Conservation (phyloP, 2,329 filamentous ascomycete species). For the Neofusicoccum kwambonambiense region DNA sequence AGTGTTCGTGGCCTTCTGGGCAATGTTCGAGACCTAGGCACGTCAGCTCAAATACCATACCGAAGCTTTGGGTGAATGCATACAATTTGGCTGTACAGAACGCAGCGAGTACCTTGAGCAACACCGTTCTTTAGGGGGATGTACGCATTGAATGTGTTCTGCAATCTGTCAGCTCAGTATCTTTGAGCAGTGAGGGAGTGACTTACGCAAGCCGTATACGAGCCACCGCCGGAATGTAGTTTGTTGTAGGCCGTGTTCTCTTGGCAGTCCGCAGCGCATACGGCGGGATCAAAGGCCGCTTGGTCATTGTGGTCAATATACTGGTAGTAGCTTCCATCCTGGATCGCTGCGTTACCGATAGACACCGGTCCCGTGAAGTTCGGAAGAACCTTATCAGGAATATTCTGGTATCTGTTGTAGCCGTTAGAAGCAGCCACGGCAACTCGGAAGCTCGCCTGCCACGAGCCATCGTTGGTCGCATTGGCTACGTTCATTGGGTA, state of each 20-base stretch:
- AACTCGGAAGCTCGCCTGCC: background rate
- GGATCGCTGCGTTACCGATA: conserved; percentile 27
- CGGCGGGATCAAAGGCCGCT: conserved; percentile 26
- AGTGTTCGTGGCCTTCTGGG: background rate
- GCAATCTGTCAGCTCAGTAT: background rate
- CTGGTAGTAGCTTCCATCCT: conserved; percentile 26
- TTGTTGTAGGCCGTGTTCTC: conserved; percentile 36
- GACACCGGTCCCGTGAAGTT: conserved; percentile 24
- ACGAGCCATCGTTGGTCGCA: conserved; percentile 1
- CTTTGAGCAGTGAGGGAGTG: background rate
- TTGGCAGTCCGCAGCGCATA: conserved; percentile 36
- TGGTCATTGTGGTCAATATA: conserved; percentile 31
- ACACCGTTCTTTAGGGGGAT: conserved; percentile 35
- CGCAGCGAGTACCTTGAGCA: conserved; percentile 40
- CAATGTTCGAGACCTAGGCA: conserved; percentile 20
- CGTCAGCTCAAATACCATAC: background rate
- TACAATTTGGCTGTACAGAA: conserved; percentile 25
- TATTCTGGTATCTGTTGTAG: conserved; percentile 26
- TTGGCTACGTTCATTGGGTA: conserved; percentile 5
- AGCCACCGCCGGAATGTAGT: conserved; percentile 27
- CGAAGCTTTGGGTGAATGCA: background rate
- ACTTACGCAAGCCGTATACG: conserved; percentile 38
- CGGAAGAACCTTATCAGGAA: conserved; percentile 10
- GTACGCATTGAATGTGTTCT: conserved; percentile 32
- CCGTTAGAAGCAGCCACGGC: conserved; percentile 14